Base-by-base conservation (phyloP, 768 basidiomycete genomes). In the Obba rivulosa region DNA sequence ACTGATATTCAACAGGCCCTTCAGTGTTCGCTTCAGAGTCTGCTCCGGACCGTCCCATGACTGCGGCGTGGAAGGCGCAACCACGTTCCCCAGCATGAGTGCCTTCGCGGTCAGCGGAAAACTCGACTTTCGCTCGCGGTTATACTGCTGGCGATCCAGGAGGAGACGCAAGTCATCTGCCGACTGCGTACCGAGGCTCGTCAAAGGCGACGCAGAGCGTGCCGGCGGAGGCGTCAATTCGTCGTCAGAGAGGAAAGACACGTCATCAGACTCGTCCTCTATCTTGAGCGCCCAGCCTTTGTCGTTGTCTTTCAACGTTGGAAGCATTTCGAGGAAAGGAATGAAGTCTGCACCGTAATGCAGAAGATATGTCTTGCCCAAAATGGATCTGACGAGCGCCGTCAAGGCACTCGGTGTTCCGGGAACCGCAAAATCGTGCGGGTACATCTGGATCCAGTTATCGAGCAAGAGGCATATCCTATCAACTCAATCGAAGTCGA, bases 291-390 rank as follows among this genome's bases (percentile, higher is more conserved):
- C 82, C 89, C 90, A 92, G 7, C 78, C 65, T 20, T 73, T 70
- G 61, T 92, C 87, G 45, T 74, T 73, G 60, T 92, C 89, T n/a
- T 70, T 66, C 21, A 87, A 69, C 28, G 64, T 71, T 4, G 83
- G 74, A 9, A 89, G 69, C 42, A 76, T 69, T 55, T 90, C 86
- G 31, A 88, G 70, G 61, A 92, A 92, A 1, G 87, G 87, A 9
- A 89, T 74, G 56, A 92, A 80, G 57, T 89, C 85, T 13, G 86
- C 82, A 34, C 85, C 90, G 54, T 92, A 92, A 62, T 92, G 89
- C 13, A 90, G 73, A 18, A 91, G 79, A 60, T 91, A 83, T 0
- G 85, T 85, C 63, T 91, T 88, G 43, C 81, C 78, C 8, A 85
- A 73, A 54, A 91, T 84, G 0, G 85, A 88, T 57, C 83, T 87